Evolutionary conservation across 176 grass and related monocot species (phyloP).

Genomic region (barley (Hordeum vulgare)): MorexV3_pseudomolecules_assembly NC_058520.1:294091142-294091641

Average conservation of each 20-base stretch:
- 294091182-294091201: not conserved
- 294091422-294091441: not conserved
- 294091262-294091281: no score
- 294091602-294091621: constrained; percentile 36
- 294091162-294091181: not conserved
- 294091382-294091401: not conserved
- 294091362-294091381: not conserved
- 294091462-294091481: constrained; percentile 1
- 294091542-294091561: constrained; percentile 87
- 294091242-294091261: no score
- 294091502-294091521: constrained; percentile 58
- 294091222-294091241: no score
- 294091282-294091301: no score
- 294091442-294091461: not conserved
- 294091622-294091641: not conserved
- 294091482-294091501: not conserved
- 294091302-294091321: no score
- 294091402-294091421: not conserved
- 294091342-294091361: no score
- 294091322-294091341: no score
- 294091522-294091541: constrained; percentile 80
- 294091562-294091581: constrained; percentile 59
- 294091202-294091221: not conserved
- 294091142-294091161: not conserved
- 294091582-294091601: constrained; percentile 38